A percentile compares a stretch with the other conserved stretches of the same genome.
These are phyloP conservation scores for Scutellaria baicalensis DNA, from an alignment of 257 asterid species.

Conservation along the genomic window DNA sequence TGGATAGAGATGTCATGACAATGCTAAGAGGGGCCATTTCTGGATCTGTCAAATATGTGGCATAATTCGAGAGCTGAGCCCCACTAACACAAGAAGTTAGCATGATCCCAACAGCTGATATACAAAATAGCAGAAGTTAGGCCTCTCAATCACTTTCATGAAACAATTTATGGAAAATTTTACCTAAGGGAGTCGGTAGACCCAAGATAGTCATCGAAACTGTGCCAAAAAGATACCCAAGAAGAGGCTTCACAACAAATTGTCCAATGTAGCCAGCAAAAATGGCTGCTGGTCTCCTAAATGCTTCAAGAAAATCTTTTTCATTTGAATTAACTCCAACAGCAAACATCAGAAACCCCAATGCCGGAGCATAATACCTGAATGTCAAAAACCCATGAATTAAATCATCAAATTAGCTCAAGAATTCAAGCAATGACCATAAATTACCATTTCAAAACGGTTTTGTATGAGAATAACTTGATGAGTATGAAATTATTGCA, in stretches of 20 bases:
- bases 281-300: slow-evolving; percentile 61
- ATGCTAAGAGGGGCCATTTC: slow-evolving; percentile 96
- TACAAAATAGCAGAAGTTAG: slow-evolving; percentile 22
- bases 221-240: slow-evolving; percentile 80
- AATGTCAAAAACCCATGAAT: slow-evolving; percentile 22
- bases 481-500: not conserved
- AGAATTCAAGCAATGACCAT: not conserved
- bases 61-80: slow-evolving; percentile 93
- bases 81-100: slow-evolving; percentile 95
- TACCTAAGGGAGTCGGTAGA: slow-evolving; percentile 84
- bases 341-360: slow-evolving; percentile 97
- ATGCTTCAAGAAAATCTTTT: slow-evolving; percentile 90
- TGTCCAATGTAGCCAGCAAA: slow-evolving; percentile 79
- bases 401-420: not conserved
- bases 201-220: slow-evolving; percentile 54
- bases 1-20: slow-evolving; percentile 94
- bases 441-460: too few relatives aligned
- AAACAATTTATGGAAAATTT: not conserved
- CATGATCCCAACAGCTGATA: slow-evolving; percentile 87
- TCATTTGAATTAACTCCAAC: slow-evolving; percentile 96
- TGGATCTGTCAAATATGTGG: slow-evolving; percentile 88
- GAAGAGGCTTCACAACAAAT: slow-evolving; percentile 77
- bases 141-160: not conserved
- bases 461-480: not conserved
- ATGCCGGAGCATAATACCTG: slow-evolving; percentile 97